These are phyloP conservation scores for Beauveria bassiana DNA, from an alignment of 2,329 filamentous ascomycete genomes.

Conservation along the genomic window DNA sequence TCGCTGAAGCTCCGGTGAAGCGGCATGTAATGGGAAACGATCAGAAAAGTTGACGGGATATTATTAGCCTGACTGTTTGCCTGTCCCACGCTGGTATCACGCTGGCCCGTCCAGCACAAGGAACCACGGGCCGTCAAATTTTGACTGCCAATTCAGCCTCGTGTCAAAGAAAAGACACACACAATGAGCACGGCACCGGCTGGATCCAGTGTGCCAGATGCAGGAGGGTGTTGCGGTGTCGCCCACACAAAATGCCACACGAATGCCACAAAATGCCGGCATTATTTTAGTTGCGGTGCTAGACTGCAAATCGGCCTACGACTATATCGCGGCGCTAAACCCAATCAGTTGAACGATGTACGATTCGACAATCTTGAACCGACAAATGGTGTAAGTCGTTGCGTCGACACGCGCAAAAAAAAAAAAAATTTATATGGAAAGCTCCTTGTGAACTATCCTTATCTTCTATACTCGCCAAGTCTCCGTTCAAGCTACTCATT, in stretches of 20 bases:
- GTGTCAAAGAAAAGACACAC: not conserved
- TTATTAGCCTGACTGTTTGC: not conserved
- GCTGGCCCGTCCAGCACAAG: not conserved
- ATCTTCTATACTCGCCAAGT: not conserved
- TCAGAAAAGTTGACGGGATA: not conserved
- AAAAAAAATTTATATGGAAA: not conserved
- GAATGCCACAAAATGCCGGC: not conserved
- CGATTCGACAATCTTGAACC: not conserved
- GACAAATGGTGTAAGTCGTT: not conserved
- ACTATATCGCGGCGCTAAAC: conserved; percentile 4
- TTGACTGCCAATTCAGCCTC: not conserved
- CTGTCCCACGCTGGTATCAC: not conserved
- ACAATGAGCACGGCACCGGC: not conserved
- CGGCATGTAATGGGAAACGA: not conserved
- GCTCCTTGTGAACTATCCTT: not conserved
- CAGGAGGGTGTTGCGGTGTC: not conserved
- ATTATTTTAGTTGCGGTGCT: not conserved
- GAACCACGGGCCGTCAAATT: not conserved
- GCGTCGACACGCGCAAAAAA: not conserved
- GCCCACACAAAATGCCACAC: not conserved
- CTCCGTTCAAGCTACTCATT: no score
- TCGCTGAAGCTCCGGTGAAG: not conserved
- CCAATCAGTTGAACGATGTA: conserved; percentile 3
- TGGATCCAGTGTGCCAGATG: not conserved
- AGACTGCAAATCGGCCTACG: not conserved